These are phyloP conservation scores for Aspergillus sp. DNA, from an alignment of 2,329 filamentous ascomycete genomes.

Conservation along the genomic window DNA sequence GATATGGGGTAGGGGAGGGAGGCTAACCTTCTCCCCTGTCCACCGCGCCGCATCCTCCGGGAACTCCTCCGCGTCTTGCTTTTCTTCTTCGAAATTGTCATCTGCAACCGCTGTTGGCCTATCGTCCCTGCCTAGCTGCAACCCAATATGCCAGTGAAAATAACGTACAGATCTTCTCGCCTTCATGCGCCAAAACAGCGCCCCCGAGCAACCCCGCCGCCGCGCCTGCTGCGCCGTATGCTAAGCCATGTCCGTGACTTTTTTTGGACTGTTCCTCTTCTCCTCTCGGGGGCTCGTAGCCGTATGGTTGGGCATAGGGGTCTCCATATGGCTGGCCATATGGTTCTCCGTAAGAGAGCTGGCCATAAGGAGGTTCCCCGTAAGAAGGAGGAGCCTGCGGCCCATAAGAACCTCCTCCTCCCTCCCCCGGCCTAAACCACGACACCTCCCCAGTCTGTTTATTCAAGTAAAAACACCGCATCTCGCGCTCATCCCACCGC, in stretches of 20 bases:
- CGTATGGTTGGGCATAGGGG: too few species aligned
- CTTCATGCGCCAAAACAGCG: constrained; percentile 38
- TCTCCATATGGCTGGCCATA: constrained; percentile 12
- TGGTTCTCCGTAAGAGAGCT: constrained; percentile 8
- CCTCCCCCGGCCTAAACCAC: constrained; percentile 28
- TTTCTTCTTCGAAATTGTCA: constrained; percentile 25
- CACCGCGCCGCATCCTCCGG: constrained; percentile 36
- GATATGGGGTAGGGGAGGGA: constrained; percentile 5
- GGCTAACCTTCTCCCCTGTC: constrained; percentile 31
- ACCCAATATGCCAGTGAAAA: too few species aligned
- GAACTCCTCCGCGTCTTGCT: constrained; percentile 30
- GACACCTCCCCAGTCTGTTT: constrained; percentile 37
- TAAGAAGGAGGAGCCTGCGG: background rate
- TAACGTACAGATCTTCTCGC: constrained; percentile 32
- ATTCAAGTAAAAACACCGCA: constrained; percentile 40
- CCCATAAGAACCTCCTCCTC: background rate
- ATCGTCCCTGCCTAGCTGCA: too few species aligned
- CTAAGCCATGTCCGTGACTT: constrained; percentile 20
- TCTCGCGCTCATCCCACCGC: constrained; percentile 33
- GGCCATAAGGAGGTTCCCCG: constrained; percentile 1
- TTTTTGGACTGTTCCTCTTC: constrained; percentile 16
- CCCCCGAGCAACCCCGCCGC: constrained; percentile 36
- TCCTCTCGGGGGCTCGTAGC: constrained; percentile 3
- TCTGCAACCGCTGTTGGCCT: too few species aligned
- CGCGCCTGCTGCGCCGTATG: constrained; percentile 32